Evolutionary conservation across 2,329 filamentous ascomycete genomes (phyloP), one percentile per base, ranked within the genome.

Genomic region (Botryotinia calthae): DNA sequence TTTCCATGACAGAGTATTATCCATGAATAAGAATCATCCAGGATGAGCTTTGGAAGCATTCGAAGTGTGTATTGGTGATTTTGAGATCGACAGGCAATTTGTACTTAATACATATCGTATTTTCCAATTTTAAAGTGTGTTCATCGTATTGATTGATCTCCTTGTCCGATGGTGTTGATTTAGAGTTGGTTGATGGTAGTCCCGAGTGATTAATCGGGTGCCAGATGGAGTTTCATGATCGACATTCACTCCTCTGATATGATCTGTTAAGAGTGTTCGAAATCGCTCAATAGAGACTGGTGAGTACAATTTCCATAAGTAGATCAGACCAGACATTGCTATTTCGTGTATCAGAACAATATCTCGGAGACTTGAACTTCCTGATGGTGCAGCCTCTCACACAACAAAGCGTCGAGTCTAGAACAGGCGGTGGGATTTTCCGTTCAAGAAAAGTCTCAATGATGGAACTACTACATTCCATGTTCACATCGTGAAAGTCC

Each of bases 1-100:
- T 71, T 37, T 78, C 79, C 65, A 79, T 80, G 79, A 68, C 77
- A 59, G 73, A 72, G 59, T 80, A 79, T 73, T 70, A 76, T 68
- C 78, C 78, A 37, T 77, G 46, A 72, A 44, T 22, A 16, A 51
- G 34, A 25, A 67, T 25, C 6, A 31, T 67, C 34, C 18, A 56
- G 65, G 48, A 40, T 48, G 34, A 67, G 48, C 65, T 56, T 54
- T 67, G 25, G 34, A 31, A 42, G 14, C 18, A 42, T 25, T 56
- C 20, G 48, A 67, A 16, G 25, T 56, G 5, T 56, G 46, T 31
- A 31, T 56, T 56, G 34, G 25, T 42, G 42, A 4, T 0, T 56
- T 67, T 42, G 48, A 31, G 48, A 42, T 54, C 9, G 25, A 56
- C 34, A 31, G 18, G 25, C 14, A 56, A 56, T 42, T 28, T 67